These are phyloP conservation scores for Pestalotiopsis fici DNA, from an alignment of 2,329 filamentous ascomycete genomes.

Conservation along the genomic window DNA sequence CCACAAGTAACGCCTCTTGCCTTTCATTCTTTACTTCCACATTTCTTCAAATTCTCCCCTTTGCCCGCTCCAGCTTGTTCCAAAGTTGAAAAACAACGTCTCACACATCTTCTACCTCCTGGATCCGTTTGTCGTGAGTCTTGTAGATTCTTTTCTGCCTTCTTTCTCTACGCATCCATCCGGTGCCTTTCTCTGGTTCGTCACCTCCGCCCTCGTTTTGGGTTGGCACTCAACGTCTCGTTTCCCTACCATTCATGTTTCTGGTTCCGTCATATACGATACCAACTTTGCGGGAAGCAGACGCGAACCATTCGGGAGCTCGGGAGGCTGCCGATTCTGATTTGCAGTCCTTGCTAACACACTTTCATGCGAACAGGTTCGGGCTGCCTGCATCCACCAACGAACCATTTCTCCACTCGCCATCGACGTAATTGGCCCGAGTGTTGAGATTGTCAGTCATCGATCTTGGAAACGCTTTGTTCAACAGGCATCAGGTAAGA, in stretches of 20 bases:
- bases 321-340: constrained; percentile 37
- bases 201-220: constrained; percentile 15
- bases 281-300: constrained; percentile 24
- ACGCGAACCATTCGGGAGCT: constrained; percentile 35
- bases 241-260: constrained; percentile 14
- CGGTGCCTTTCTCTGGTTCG: constrained; percentile 20
- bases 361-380: constrained; percentile 46
- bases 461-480: constrained; percentile 18
- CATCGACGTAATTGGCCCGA: constrained; percentile 17
- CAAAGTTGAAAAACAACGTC: constrained; percentile 31
- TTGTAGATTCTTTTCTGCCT: not conserved
- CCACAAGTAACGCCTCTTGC: constrained; percentile 27
- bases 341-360: constrained; percentile 35
- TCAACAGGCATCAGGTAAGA: constrained; percentile 15
- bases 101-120: constrained; percentile 18
- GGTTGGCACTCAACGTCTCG: not conserved
- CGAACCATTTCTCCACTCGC: constrained; percentile 33
- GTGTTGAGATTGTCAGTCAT: constrained; percentile 14
- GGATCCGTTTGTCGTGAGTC: constrained; percentile 24
- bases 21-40: constrained; percentile 18
- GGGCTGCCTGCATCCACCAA: constrained; percentile 43
- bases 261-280: constrained; percentile 26
- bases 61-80: constrained; percentile 22
- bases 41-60: constrained; percentile 14
- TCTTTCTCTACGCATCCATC: constrained; percentile 17